A percentile compares a stretch with the other conserved stretches of the same genome.
Evolutionary conservation across 2,329 filamentous ascomycete genomes (phyloP).

Genomic region (Aspergillus phoenicis): DNA sequence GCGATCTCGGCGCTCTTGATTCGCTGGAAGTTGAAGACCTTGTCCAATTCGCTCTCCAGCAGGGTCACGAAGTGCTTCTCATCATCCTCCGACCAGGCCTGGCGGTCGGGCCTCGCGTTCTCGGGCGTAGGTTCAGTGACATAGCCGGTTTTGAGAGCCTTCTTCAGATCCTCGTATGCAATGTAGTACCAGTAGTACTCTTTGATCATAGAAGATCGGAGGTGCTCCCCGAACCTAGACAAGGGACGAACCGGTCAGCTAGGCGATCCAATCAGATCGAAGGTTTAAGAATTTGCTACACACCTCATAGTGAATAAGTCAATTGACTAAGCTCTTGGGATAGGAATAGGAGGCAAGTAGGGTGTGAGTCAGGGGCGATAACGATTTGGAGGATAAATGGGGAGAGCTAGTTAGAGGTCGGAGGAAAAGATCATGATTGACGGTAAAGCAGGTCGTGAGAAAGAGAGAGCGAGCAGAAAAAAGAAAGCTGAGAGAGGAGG

Average conservation of each 20-base stretch:
- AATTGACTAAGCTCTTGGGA: not conserved
- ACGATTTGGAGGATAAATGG: not conserved
- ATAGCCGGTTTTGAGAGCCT: slow-evolving; percentile 75
- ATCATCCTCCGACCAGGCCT: slow-evolving; percentile 85
- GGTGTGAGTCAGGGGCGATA: not conserved
- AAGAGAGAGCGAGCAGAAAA: not conserved
- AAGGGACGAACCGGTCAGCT: slow-evolving; percentile 17
- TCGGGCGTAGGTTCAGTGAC: slow-evolving; percentile 53
- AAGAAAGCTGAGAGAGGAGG: not conserved
- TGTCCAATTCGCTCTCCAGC: slow-evolving; percentile 91
- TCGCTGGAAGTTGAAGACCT: slow-evolving; percentile 96
- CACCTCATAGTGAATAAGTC: slow-evolving; percentile 26
- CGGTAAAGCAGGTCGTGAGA: not conserved
- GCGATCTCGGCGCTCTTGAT: slow-evolving; percentile 97
- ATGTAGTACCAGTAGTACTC: slow-evolving; percentile 99
- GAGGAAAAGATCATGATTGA: not conserved
- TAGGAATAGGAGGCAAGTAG: not conserved
- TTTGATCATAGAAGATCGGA: slow-evolving; percentile 91
- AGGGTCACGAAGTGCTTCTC: slow-evolving; percentile 84
- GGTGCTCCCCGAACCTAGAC: slow-evolving; percentile 85
- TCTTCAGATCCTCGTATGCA: slow-evolving; percentile 91
- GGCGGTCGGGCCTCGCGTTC: slow-evolving; percentile 54
- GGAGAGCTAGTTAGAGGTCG: not conserved
- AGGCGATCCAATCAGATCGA: not conserved
- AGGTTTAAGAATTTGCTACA: not conserved